A percentile compares a stretch with the other conserved stretches of the same genome.
Evolutionary conservation across 441 rosid species (phyloP).

Genomic region (Brassica balearica): DNA sequence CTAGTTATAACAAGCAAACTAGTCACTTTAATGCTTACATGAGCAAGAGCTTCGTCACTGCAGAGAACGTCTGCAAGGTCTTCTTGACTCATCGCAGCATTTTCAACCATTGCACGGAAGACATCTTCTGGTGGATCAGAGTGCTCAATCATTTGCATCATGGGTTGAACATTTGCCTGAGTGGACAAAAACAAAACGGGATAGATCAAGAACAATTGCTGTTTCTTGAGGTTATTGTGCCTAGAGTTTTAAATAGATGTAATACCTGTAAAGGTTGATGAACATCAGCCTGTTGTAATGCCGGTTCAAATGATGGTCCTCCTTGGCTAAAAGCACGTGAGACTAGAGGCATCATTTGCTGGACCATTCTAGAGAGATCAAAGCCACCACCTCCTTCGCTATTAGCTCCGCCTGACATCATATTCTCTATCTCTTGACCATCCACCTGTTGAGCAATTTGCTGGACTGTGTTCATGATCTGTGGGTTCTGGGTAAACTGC

Average conservation of each 20-base stretch:
- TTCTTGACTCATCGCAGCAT: constrained; percentile 53
- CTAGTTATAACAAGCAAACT: constrained; percentile 8
- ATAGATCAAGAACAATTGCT: constrained; percentile 1
- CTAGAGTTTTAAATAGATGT: background rate
- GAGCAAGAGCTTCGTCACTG: constrained; percentile 58
- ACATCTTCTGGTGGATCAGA: constrained; percentile 61
- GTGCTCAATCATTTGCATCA: constrained; percentile 63
- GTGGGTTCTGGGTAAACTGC: constrained; percentile 85
- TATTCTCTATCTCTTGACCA: constrained; percentile 69
- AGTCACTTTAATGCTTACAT: constrained; percentile 49
- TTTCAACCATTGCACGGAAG: constrained; percentile 68
- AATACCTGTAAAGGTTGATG: constrained; percentile 58
- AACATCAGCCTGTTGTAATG: constrained; percentile 48
- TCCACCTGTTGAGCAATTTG: constrained; percentile 95
- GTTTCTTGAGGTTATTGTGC: background rate
- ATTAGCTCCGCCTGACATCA: constrained; percentile 71
- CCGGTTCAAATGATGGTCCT: constrained; percentile 42
- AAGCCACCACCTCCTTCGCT: constrained; percentile 74
- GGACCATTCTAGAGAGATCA: constrained; percentile 86
- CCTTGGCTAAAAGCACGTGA: constrained; percentile 81
- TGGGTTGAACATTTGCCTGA: constrained; percentile 60
- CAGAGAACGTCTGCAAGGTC: constrained; percentile 61
- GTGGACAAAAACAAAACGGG: background rate
- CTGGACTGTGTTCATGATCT: constrained; percentile 80
- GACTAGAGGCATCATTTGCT: constrained; percentile 96